A percentile compares a stretch with the other conserved stretches of the same genome.
phyloP scores from a whole-genome alignment of 441 rosid genomes.

The Populus hybrid region DNA sequence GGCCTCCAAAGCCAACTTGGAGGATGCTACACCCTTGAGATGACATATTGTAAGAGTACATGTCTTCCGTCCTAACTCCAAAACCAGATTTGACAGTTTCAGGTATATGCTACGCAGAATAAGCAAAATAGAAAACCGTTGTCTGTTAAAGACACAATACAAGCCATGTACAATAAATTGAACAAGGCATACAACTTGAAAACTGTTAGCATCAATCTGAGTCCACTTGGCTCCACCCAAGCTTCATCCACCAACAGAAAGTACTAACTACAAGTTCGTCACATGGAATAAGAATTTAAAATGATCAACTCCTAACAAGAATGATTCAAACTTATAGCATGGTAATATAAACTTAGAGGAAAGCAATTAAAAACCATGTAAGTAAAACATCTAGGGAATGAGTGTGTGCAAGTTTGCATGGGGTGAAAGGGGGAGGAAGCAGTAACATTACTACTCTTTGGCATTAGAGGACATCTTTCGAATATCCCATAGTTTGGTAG shows the following conservation, averaged over 20 bases:
- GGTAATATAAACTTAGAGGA: not conserved
- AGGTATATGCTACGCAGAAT: not conserved
- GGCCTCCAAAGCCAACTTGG: no score
- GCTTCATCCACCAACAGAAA: not conserved
- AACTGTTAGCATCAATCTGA: not conserved
- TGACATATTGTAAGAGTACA: no score
- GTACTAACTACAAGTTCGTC: not conserved
- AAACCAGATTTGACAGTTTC: not conserved
- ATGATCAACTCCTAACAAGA: not conserved
- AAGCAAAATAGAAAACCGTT: not conserved
- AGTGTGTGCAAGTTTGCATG: not conserved
- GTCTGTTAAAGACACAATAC: not conserved
- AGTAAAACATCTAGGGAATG: not conserved
- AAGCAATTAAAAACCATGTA: not conserved
- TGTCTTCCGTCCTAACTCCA: not conserved
- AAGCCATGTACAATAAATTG: not conserved
- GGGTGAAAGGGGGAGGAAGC: conserved; percentile 4
- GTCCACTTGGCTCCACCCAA: not conserved
- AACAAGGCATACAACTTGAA: not conserved
- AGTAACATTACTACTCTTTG: conserved; percentile 24
- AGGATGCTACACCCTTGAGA: no score
- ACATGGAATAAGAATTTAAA: not conserved
- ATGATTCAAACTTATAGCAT: not conserved
- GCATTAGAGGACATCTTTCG: conserved; percentile 55
- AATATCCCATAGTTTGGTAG: conserved; percentile 71